Percentiles rank a stretch among this genome's conserved stretches.
Evolutionary conservation across 768 basidiomycete genomes (phyloP).

Genomic region (Collybiopsis luxurians): DNA sequence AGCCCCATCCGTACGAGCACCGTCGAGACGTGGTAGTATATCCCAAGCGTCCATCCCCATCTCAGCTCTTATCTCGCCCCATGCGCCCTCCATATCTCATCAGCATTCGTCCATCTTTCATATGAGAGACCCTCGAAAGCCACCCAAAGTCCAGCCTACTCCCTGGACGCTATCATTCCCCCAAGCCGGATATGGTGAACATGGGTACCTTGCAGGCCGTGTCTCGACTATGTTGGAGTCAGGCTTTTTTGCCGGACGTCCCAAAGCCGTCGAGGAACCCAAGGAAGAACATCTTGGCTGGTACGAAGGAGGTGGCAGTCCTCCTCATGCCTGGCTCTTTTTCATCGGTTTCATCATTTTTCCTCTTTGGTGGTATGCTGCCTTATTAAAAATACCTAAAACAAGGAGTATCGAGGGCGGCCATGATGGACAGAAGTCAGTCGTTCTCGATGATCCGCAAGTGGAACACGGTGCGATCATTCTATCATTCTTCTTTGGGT

Average conservation of each 20-base stretch:
- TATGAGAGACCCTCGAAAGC: slow-evolving; percentile 78
- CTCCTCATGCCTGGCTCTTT: slow-evolving; percentile 54
- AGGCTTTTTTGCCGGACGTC: background rate
- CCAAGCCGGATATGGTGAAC: slow-evolving; percentile 15
- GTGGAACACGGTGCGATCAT: slow-evolving; percentile 64
- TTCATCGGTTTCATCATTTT: slow-evolving; percentile 52
- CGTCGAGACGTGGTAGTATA: slow-evolving; percentile 48
- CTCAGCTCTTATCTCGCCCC: slow-evolving; percentile 74
- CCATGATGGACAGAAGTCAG: slow-evolving; percentile 58
- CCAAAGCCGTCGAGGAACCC: slow-evolving; percentile 27
- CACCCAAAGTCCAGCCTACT: slow-evolving; percentile 55
- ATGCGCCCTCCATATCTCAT: slow-evolving; percentile 65
- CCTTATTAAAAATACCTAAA: slow-evolving; percentile 30
- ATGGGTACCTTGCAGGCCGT: background rate
- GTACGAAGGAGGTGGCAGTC: slow-evolving; percentile 21
- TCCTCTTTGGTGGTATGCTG: slow-evolving; percentile 53
- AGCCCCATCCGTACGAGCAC: slow-evolving; percentile 24
- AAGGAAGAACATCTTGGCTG: slow-evolving; percentile 9
- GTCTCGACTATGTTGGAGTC: background rate
- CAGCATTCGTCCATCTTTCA: slow-evolving; percentile 56
- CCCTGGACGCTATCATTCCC: slow-evolving; percentile 59
- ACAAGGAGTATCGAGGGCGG: slow-evolving; percentile 62
- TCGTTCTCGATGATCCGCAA: slow-evolving; percentile 76
- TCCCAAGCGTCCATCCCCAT: slow-evolving; percentile 78
- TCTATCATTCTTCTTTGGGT: background rate